Conservation (phyloP, 345 rosid species). For the Dipteronia dyeriana region DNA sequence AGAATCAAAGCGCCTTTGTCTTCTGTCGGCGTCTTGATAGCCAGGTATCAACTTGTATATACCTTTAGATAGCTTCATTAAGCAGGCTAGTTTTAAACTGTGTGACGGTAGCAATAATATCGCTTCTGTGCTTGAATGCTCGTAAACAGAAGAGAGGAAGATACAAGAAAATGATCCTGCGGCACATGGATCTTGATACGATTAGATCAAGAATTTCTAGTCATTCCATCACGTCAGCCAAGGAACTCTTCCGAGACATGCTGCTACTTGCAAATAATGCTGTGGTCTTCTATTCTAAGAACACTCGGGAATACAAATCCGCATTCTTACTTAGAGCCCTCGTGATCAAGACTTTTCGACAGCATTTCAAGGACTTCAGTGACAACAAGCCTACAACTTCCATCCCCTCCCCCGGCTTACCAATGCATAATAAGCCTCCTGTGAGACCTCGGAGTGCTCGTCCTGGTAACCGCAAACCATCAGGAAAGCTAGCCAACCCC, state of each 20-base stretch:
- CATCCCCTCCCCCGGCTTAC: slow-evolving; percentile 26
- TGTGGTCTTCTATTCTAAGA: slow-evolving; percentile 68
- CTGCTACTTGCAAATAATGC: slow-evolving; percentile 78
- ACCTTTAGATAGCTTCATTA: background rate
- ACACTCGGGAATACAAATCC: slow-evolving; percentile 81
- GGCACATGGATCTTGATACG: slow-evolving; percentile 75
- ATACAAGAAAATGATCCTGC: slow-evolving; percentile 73
- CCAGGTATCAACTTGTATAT: slow-evolving; percentile 53
- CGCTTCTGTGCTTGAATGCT: slow-evolving; percentile 9
- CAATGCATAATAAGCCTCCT: slow-evolving; percentile 36
- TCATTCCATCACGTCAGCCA: slow-evolving; percentile 41
- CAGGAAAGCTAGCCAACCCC: slow-evolving; percentile 26
- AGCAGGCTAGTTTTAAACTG: background rate
- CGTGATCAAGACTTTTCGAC: slow-evolving; percentile 48
- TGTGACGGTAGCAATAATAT: background rate
- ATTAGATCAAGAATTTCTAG: slow-evolving; percentile 59
- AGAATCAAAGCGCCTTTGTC: slow-evolving; percentile 57
- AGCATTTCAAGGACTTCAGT: slow-evolving; percentile 37
- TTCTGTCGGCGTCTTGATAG: slow-evolving; percentile 74
- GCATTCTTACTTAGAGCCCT: slow-evolving; percentile 60
- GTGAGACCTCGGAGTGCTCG: slow-evolving; percentile 43
- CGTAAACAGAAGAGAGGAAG: slow-evolving; percentile 75
- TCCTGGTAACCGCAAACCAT: slow-evolving; percentile 26
- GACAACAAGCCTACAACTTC: slow-evolving; percentile 30
- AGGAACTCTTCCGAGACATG: slow-evolving; percentile 69